phyloP scores from a whole-genome alignment of 495 filamentous ascomycete species.

The Hypoxylon crocopeplum region DNA sequence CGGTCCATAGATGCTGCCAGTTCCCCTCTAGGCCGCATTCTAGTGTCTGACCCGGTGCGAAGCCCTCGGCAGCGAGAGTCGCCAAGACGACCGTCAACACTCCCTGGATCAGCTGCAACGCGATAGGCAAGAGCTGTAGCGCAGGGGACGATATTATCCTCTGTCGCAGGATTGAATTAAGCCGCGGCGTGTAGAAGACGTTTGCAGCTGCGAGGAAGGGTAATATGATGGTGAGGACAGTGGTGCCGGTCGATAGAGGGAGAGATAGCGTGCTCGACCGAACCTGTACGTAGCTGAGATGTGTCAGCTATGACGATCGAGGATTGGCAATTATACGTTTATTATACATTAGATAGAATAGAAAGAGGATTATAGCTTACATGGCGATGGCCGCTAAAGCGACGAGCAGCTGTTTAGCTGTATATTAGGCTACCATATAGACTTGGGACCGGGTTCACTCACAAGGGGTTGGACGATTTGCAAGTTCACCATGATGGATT shows the following conservation, averaged over 20 bases:
- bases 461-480: constrained; percentile 11
- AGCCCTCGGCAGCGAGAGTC: constrained; percentile 62
- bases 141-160: constrained; percentile 29
- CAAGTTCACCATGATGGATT: constrained; percentile 15
- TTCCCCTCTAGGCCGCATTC: constrained; percentile 58
- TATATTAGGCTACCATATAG: background rate
- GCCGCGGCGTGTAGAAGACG: constrained; percentile 35
- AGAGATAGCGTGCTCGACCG: constrained; percentile 55
- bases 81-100: constrained; percentile 60
- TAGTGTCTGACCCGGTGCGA: constrained; percentile 53
- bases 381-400: constrained; percentile 19
- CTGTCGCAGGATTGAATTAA: constrained; percentile 13
- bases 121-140: constrained; percentile 43
- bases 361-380: constrained; percentile 6
- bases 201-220: constrained; percentile 58
- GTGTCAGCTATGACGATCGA: constrained; percentile 2
- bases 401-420: constrained; percentile 17
- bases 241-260: constrained; percentile 56
- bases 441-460: background rate
- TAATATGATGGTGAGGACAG: constrained; percentile 57
- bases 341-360: background rate
- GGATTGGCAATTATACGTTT: no score
- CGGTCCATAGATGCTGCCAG: constrained; percentile 60
- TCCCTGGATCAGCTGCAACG: constrained; percentile 51
- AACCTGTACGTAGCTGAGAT: constrained; percentile 55